Conservation (phyloP, 108 stramenopile species). For the Nannochloropsis granulata region DNA sequence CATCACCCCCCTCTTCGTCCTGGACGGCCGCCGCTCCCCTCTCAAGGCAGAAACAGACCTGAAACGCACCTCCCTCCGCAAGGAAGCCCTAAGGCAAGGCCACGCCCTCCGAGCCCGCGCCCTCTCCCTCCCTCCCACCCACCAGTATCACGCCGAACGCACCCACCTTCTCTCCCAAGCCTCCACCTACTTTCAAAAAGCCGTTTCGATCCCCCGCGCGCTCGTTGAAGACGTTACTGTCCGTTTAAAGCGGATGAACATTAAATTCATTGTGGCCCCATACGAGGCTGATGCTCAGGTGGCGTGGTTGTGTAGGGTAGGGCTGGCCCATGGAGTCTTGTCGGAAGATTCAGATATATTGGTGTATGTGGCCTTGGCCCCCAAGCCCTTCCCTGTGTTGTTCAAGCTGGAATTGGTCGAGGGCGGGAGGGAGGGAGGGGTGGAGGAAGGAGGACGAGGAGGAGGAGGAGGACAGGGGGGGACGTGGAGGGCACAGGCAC, state of each 20-base stretch:
- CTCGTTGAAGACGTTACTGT: background rate
- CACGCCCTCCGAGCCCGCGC: constrained; percentile 5
- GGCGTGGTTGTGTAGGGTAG: constrained; percentile 11
- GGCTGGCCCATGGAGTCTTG: constrained; percentile 29
- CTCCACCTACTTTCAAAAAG: constrained; percentile 29
- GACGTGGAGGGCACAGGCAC: background rate
- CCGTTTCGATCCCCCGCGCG: background rate
- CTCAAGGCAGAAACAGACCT: constrained; percentile 25
- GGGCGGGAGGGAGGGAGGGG: background rate
- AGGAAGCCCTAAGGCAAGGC: constrained; percentile 9
- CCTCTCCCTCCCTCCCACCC: background rate
- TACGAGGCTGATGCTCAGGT: constrained; percentile 39
- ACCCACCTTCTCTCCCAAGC: constrained; percentile 15
- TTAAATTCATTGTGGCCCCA: constrained; percentile 26
- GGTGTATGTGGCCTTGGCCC: constrained; percentile 17
- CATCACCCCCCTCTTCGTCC: constrained; percentile 27
- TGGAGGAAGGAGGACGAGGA: background rate
- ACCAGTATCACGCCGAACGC: background rate
- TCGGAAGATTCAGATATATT: constrained; percentile 30
- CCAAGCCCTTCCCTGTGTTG: constrained; percentile 10
- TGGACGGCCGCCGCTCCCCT: constrained; percentile 26
- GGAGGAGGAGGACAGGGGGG: background rate
- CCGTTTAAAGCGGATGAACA: background rate
- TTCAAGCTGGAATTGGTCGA: constrained; percentile 33
- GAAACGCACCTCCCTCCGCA: constrained; percentile 4